These are phyloP conservation scores for Ramaria rubella DNA, from an alignment of 768 basidiomycete genomes.

Conservation along the genomic window DNA sequence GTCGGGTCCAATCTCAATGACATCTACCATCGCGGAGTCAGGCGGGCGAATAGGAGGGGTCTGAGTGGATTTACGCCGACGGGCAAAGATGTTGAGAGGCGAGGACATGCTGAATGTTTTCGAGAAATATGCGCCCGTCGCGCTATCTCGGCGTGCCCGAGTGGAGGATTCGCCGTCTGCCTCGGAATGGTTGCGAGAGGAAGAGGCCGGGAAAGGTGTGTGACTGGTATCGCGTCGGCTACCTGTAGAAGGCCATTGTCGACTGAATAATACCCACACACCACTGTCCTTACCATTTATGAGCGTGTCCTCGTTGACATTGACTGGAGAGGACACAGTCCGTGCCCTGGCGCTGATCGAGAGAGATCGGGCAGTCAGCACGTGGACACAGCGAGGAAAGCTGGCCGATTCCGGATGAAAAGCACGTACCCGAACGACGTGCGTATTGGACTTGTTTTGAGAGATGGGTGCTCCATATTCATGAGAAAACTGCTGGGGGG, in stretches of 20 bases:
- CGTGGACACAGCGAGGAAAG: background rate
- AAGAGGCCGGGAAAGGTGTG: background rate
- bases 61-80: background rate
- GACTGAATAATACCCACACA: background rate
- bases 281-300: too few relatives aligned
- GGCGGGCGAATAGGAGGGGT: background rate
- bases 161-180: background rate
- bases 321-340: too few relatives aligned
- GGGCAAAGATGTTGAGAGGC: background rate
- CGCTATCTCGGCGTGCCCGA: background rate
- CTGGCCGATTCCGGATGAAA: background rate
- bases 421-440: background rate
- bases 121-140: background rate
- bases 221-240: background rate
- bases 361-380: too few relatives aligned
- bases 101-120: background rate
- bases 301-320: too few relatives aligned
- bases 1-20: constrained; percentile 1
- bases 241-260: background rate
- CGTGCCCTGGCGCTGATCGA: too few relatives aligned
- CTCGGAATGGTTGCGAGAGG: background rate
- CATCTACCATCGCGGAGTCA: background rate
- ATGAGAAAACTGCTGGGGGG: constrained; percentile 1
- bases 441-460: background rate
- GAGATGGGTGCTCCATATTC: background rate